A percentile compares a stretch with the other conserved stretches of the same genome.
phyloP scores from a whole-genome alignment of 768 basidiomycete genomes.

The Hypholoma fasciculare region DNA sequence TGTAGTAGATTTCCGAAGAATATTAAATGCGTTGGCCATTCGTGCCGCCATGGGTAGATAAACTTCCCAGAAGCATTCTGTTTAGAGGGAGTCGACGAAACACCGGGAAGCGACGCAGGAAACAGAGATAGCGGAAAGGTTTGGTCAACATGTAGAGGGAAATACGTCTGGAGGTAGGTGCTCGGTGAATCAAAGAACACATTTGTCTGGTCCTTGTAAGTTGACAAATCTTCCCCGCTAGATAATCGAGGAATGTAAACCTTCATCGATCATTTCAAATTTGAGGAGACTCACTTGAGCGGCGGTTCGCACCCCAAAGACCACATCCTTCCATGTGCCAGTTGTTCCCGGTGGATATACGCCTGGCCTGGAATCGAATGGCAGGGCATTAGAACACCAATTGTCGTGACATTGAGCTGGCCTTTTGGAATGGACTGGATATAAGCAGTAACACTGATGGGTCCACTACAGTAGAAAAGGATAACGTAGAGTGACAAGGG shows the following conservation, averaged over 20 bases:
- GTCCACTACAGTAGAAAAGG: conserved; percentile 78
- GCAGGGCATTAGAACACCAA: conserved; percentile 93
- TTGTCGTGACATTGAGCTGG: conserved; percentile 42
- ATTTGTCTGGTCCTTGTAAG: conserved; percentile 80
- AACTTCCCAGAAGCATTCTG: conserved; percentile 10
- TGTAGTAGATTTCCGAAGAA: conserved; percentile 80
- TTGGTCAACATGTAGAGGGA: conserved; percentile 63
- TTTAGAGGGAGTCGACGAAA: conserved; percentile 40
- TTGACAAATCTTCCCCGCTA: conserved; percentile 50
- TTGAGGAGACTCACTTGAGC: conserved; percentile 55
- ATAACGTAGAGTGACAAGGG: conserved; percentile 69
- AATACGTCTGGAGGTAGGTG: conserved; percentile 62
- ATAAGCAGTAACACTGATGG: conserved; percentile 73
- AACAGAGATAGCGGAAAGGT: conserved; percentile 65
- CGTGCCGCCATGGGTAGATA: conserved; percentile 58
- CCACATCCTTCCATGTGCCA: conserved; percentile 70
- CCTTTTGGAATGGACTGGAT: conserved; percentile 53
- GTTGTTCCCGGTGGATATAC: conserved; percentile 72
- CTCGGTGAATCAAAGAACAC: conserved; percentile 77
- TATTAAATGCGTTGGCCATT: conserved; percentile 82
- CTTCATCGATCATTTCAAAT: background rate
- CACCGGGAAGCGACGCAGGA: conserved; percentile 30
- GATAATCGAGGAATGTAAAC: conserved; percentile 9
- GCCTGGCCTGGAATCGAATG: conserved; percentile 95
- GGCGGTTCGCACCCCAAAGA: conserved; percentile 94